These are phyloP conservation scores for Bombardia bombarda DNA, from an alignment of 495 filamentous ascomycete species.

Conservation along the genomic window DNA sequence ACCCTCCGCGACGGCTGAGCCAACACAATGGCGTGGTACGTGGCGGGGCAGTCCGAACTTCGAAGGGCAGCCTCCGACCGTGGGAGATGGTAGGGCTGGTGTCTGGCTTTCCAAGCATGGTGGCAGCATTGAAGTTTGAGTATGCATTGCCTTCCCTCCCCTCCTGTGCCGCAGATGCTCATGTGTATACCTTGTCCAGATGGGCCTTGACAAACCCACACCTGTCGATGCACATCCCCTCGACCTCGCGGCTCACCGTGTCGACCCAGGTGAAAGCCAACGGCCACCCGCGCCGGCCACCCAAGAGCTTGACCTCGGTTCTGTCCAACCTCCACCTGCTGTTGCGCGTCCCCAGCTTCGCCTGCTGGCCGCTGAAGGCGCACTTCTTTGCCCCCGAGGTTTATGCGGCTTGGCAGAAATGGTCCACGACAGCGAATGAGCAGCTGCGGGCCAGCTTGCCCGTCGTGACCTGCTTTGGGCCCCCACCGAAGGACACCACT, in stretches of 20 bases:
- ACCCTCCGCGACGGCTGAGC: conserved; percentile 69
- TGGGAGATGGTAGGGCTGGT: conserved; percentile 94
- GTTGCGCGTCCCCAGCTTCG: conserved; percentile 68
- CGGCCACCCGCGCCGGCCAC: conserved; percentile 43
- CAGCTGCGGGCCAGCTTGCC: conserved; percentile 41
- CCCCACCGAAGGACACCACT: not conserved
- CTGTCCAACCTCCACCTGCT: conserved; percentile 73
- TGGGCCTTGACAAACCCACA: conserved; percentile 91
- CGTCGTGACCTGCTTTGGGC: conserved; percentile 47
- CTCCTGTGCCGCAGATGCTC: not conserved
- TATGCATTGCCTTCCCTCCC: conserved; percentile 36
- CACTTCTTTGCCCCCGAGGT: conserved; percentile 73
- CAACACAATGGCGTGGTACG: conserved; percentile 81
- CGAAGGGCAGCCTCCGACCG: conserved; percentile 56
- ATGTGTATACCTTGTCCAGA: conserved; percentile 35
- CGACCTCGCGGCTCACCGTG: conserved; percentile 43
- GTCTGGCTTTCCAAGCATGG: conserved; percentile 76
- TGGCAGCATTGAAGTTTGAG: conserved; percentile 93
- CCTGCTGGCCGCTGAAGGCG: conserved; percentile 70
- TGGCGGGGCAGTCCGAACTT: conserved; percentile 74
- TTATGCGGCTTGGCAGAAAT: conserved; percentile 56
- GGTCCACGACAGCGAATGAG: conserved; percentile 42
- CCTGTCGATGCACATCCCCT: conserved; percentile 61
- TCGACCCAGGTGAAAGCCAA: conserved; percentile 28
- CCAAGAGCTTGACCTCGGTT: conserved; percentile 50